A percentile compares a stretch with the other conserved stretches of the same genome.
phyloP scores from a whole-genome alignment of 257 asterid genomes.

The Ocimum tenuiflorum region DNA sequence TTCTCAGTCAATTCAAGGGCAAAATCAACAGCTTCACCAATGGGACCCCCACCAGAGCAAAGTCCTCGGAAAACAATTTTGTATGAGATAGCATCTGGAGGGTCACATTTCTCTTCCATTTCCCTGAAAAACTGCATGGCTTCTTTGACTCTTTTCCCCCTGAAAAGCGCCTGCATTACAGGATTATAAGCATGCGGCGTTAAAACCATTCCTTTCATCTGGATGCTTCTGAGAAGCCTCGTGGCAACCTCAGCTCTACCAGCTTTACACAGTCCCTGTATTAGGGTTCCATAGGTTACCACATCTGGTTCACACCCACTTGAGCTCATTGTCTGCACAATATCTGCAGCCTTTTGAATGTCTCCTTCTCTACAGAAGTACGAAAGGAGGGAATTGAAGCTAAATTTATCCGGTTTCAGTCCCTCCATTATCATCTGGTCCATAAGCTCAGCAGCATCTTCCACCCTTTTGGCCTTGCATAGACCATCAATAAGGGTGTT shows the following conservation, averaged over 20 bases:
- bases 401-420: slow-evolving; percentile 63
- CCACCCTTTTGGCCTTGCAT: slow-evolving; percentile 61
- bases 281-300: slow-evolving; percentile 70
- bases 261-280: slow-evolving; percentile 82
- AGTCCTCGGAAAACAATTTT: slow-evolving; percentile 72
- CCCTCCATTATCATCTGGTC: slow-evolving; percentile 93
- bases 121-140: slow-evolving; percentile 77
- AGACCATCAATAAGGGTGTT: slow-evolving; percentile 88
- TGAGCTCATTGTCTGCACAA: slow-evolving; percentile 66
- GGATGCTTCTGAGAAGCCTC: slow-evolving; percentile 66
- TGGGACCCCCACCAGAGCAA: slow-evolving; percentile 79
- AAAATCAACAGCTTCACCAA: slow-evolving; percentile 84
- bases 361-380: slow-evolving; percentile 78
- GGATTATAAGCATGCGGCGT: slow-evolving; percentile 84
- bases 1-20: slow-evolving; percentile 65
- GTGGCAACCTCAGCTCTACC: slow-evolving; percentile 62
- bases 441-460: slow-evolving; percentile 84
- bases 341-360: slow-evolving; percentile 80
- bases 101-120: slow-evolving; percentile 72
- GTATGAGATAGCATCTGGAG: slow-evolving; percentile 79
- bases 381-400: slow-evolving; percentile 68
- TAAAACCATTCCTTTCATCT: slow-evolving; percentile 76
- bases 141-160: slow-evolving; percentile 48
- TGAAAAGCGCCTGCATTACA: slow-evolving; percentile 62
- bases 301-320: slow-evolving; percentile 81